Evolutionary conservation across 202 grass and related monocot species (phyloP).

Genomic region (Panicum virgatum): DNA sequence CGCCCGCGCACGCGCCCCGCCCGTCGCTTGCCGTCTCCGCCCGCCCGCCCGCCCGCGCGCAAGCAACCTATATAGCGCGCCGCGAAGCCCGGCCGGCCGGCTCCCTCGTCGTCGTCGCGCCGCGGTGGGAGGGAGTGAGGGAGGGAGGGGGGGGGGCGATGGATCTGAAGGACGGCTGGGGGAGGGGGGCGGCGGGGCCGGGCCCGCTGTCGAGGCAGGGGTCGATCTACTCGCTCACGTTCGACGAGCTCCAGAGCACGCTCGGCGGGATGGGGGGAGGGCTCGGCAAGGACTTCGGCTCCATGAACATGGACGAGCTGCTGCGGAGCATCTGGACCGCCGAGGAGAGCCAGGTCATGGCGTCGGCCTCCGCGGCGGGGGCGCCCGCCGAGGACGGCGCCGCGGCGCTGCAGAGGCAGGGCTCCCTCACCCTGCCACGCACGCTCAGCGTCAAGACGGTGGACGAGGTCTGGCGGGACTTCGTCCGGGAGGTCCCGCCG

Average conservation of each 20-base stretch:
- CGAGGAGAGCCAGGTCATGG: constrained; percentile 67
- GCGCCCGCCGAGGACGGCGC: neutral
- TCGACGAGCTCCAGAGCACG: constrained; percentile 67
- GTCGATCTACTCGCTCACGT: constrained; percentile 68
- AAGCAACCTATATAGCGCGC: constrained; percentile 48
- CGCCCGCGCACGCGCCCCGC: constrained; percentile 16
- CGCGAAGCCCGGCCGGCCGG: neutral
- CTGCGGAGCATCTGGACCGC: constrained; percentile 69
- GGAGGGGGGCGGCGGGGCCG: constrained; percentile 11
- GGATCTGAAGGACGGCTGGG: constrained; percentile 52
- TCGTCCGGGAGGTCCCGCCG: constrained; percentile 19
- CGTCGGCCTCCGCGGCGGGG: neutral
- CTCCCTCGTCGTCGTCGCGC: neutral
- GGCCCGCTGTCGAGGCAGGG: constrained; percentile 54
- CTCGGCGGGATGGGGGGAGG: constrained; percentile 38
- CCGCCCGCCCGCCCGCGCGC: neutral
- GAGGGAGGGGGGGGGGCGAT: neutral
- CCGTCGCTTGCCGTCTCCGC: constrained; percentile 19
- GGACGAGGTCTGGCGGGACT: constrained; percentile 60
- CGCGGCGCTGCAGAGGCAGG: constrained; percentile 53
- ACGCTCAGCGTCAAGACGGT: constrained; percentile 72
- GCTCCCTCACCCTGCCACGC: constrained; percentile 62
- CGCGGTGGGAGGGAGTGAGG: neutral
- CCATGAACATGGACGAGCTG: constrained; percentile 73
- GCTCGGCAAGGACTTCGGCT: constrained; percentile 59